These are phyloP conservation scores for Xerocomus spinulosus DNA, from an alignment of 768 basidiomycete species.

Conservation along the genomic window DNA sequence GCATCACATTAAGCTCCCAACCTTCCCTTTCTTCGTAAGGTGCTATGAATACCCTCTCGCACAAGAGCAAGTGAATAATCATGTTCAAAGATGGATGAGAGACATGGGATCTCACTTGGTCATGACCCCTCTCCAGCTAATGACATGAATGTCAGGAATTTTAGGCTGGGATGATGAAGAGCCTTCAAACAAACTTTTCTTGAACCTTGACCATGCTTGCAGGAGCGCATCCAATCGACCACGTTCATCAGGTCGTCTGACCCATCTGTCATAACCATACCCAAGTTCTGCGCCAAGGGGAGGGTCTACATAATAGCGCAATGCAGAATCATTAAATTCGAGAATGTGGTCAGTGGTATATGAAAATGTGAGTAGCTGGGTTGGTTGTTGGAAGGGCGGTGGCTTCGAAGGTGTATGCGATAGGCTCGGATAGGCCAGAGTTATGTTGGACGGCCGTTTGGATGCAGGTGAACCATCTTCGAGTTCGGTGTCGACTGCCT, in stretches of 20 bases:
- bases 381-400: constrained; percentile 65
- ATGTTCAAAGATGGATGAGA: background rate
- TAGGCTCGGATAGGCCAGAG: constrained; percentile 24
- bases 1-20: constrained; percentile 85
- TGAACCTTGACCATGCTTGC: constrained; percentile 47
- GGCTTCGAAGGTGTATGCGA: constrained; percentile 17
- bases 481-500: constrained; percentile 16
- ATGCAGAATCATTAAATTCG: constrained; percentile 61
- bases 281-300: constrained; percentile 61
- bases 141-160: constrained; percentile 46
- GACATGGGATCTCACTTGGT: constrained; percentile 56
- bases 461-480: constrained; percentile 2
- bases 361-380: constrained; percentile 66
- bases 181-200: constrained; percentile 31
- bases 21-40: constrained; percentile 79
- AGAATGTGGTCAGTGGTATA: constrained; percentile 54
- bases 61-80: constrained; percentile 19
- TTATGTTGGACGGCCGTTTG: constrained; percentile 1
- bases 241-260: constrained; percentile 56
- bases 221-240: constrained; percentile 68
- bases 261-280: constrained; percentile 73
- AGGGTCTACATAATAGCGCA: constrained; percentile 69
- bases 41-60: constrained; percentile 70
- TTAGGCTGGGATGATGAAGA: constrained; percentile 24
- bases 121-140: constrained; percentile 79